Evolutionary conservation across 176 grass and related monocot species (phyloP), one percentile per base, ranked within the genome.

Genomic region (Rhynchospora breviuscula): DNA sequence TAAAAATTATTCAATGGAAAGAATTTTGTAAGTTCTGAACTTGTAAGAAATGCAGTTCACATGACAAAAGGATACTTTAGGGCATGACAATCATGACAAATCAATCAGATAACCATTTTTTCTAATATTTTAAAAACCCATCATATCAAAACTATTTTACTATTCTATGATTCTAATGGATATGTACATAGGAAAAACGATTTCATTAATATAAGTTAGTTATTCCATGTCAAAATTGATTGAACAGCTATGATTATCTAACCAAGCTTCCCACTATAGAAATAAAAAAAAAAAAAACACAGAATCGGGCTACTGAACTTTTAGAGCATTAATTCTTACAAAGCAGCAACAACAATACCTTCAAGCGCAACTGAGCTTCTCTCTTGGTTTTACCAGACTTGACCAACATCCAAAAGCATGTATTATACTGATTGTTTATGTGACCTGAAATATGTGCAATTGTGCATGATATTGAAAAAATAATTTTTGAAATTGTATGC

Each of bases 391-490:
- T 91, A 67, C 91, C 94, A 71, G 89, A 97, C 68, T 93, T 97
- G 56, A 93, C 86, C 78, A 97, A 70, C 91, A 93, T 91, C 91
- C 94, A 97, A 44, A 97, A 95, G 40, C 89, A 93, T 81, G 89
- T 93, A 74, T 85, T 93, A 68, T 93, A 91, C 86, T 91, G 91
- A 81, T 97, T 97, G 65, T 81, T 72, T 64, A 72, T 88, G 46
- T 97, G 91, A 81, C 89, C 93, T 96, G 51, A 71, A 87, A 85
- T 84, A 71, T 52, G 18, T 29, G n/a, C n/a, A n/a, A n/a, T n/a
- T n/a, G n/a, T n/a, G 26, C 1, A 49, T 61, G 15, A 23, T 7
- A 89, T 85, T 6, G 29, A 29, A n/a, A 35, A 80, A 7, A 81
- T 48, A 29, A 8, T 47, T 72, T 44, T 72, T 49, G 18, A 60